Evolutionary conservation across 495 filamentous ascomycete genomes (phyloP), one percentile per base, ranked within the genome.

Genomic region (Trichoderma asperelloides): DNA sequence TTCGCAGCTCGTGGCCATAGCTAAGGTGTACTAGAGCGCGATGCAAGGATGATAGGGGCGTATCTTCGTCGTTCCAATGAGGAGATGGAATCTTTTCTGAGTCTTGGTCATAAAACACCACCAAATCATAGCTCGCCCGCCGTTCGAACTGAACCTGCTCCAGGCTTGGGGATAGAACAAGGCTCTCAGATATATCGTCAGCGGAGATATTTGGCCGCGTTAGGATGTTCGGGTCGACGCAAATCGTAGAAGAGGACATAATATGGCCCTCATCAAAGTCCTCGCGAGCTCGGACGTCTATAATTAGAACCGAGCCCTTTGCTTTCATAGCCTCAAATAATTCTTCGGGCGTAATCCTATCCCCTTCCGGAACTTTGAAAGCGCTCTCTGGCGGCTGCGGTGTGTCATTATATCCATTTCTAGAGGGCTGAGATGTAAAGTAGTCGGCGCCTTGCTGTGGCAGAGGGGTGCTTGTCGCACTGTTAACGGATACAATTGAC

Each of bases 181-280:
- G 84, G 37, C 89, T 88, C 65, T 97, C 90, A 66, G 86, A 86
- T 18, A 99, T 83, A 65, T 97, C 85, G 63, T 92, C 89, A 12
- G 91, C 94, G 0, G 93, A 96, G 55, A 96, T 89, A 57, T 92
- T 88, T 47, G 85, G 81, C 64, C 89, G 84, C 67, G 91, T 74
- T 16, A 83, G 76, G 23, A 84, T 84, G 47, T 93, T 85, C n/a
- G 94, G 92, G 71, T 99, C 95, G 64, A 98, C 83, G 76, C 94
- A 98, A 55, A 98, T 90, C 40, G 93, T 89, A 11, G 85, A 89
- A 64, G 86, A 85, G 11, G 88, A 86, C 78, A 86, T 88, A 51
- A 99, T 91, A 71, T 99, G 96, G 1, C 95, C 95, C 45, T 84
- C 79, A 70, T 97, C 92, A 73, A 89, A 99, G 40, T 90, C 84